Percentiles rank a stretch among this genome's conserved stretches.
phyloP scores from a whole-genome alignment of 305 asterid genomes.

The Solanum chacoense region DNA sequence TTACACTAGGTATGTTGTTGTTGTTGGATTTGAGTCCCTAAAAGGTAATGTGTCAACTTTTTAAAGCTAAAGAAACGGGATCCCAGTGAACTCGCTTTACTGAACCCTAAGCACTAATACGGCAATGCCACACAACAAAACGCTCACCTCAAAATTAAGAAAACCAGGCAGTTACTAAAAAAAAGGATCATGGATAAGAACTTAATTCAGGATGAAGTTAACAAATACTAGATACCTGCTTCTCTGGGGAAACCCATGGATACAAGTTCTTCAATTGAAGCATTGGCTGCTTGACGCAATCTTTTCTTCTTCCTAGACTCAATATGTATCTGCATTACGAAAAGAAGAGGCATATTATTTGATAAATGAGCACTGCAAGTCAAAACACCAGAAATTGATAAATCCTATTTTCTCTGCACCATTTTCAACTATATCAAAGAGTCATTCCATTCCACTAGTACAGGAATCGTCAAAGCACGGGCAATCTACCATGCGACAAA shows the following conservation, averaged over 20 bases:
- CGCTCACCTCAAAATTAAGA: neutral
- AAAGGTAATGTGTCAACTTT: neutral
- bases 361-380: neutral
- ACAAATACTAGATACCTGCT: conserved; percentile 36
- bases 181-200: neutral
- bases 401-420: neutral
- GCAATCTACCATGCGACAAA: neutral
- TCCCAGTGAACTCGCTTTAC: neutral
- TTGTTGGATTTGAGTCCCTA: neutral
- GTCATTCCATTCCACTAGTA: neutral
- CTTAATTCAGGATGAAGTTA: neutral
- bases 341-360: neutral
- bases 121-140: neutral
- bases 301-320: conserved; percentile 58
- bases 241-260: conserved; percentile 66
- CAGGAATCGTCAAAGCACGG: neutral
- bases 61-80: neutral
- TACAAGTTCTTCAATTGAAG: conserved; percentile 38
- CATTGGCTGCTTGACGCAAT: conserved; percentile 24
- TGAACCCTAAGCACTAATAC: neutral
- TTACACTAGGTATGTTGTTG: neutral
- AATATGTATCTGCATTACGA: conserved; percentile 40
- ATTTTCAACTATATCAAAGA: neutral
- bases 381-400: neutral
- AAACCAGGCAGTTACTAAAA: neutral